Evolutionary conservation across 2,329 filamentous ascomycete species (phyloP), one percentile per base, ranked within the genome.

Genomic region (Aspergillus quadrilineatus): DNA sequence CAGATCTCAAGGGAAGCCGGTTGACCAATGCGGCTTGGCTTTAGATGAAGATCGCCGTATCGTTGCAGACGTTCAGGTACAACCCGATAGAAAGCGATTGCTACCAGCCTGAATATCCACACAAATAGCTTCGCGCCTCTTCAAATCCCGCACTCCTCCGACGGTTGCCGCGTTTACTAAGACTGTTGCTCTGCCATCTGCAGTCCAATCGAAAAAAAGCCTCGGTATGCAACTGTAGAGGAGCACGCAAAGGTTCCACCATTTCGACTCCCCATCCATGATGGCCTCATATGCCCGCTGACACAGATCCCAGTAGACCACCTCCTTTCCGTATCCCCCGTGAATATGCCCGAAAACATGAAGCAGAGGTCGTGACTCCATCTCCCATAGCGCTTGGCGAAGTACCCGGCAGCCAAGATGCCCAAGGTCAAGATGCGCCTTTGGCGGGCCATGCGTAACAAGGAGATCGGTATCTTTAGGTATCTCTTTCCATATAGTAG

Each of bases 291-390:
- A 90, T 4, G 80, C 79, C 37, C 74, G 74, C 71, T 92, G 88
- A 59, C 83, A 81, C 9, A 82, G 80, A 69, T 92, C 88, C 79
- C 87, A 93, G 69, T 81, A 85, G 9, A 87, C 79, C 0, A 82
- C 69, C 63, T 89, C 83, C 49, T 76, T 77, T 4, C 90, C 90
- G 45, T 86, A 80, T 8, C 83, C 89, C 67, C 80, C 87, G 76
- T 94, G 90, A 7, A 92, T 80, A 74, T 94, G 90, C 1, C 89
- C 90, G 69, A 92, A 92, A 15, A 93, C 80, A 73, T 93, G 89
- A n/a, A 93, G 73, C n/a, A 76, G 78, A 0, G 89, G 90, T 62
- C 82, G 85, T 0, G 89, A 89, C 63, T 82, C 84, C n/a, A 89
- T 84, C 12, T 85, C 80, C 84, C 87, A 89, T 6, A 90, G 71